Evolutionary conservation across 2,329 filamentous ascomycete species (phyloP), one percentile per base, ranked within the genome.

Genomic region (Penicillium sp.): DNA sequence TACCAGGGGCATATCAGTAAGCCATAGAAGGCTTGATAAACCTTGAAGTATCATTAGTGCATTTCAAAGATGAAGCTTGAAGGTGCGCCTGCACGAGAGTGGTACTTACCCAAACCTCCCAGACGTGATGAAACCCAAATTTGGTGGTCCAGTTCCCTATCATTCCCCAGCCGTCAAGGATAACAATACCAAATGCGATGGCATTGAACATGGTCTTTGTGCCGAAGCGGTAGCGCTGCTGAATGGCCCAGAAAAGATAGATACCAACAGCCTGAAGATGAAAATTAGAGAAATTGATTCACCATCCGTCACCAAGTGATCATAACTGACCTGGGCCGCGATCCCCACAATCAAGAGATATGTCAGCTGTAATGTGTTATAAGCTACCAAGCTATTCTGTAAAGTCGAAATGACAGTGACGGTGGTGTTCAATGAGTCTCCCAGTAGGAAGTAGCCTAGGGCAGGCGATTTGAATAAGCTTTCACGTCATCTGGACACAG

Each of bases 141-240:
- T 64, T 67, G 9, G 77, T 61, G 0, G 80, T 81, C 79, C 79
- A 82, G 49, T 82, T 81, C 1, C 81, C 81, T 34, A 84, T 77
- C 78, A 83, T 81, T 33, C 81, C 81, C 80, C 81, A 84, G 47
- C 73, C 77, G 54, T 76, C 74, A 6, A 87, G 77, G 0, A 87
- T 57, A 13, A 87, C 76, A 56, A 87, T 87, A 33, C 74, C 78
- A 2, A 86, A 68, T 57, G 84, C 84, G 51, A 87, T 78, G 8
- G 76, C 73, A 63, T 85, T 85, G 74, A 88, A 87, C 85, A 88
- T 88, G 15, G 80, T 81, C 67, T 88, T 88, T 1, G 84, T 85
- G 41, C 77, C 76, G 4, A 88, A 74, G 1, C 76, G 67, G 64
- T 78, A 85, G n/a, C 76, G 76, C 56, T 81, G 79, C 65, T 88